These are phyloP conservation scores for Euphorbia celastroides DNA, from an alignment of 441 rosid species.

Conservation along the genomic window DNA sequence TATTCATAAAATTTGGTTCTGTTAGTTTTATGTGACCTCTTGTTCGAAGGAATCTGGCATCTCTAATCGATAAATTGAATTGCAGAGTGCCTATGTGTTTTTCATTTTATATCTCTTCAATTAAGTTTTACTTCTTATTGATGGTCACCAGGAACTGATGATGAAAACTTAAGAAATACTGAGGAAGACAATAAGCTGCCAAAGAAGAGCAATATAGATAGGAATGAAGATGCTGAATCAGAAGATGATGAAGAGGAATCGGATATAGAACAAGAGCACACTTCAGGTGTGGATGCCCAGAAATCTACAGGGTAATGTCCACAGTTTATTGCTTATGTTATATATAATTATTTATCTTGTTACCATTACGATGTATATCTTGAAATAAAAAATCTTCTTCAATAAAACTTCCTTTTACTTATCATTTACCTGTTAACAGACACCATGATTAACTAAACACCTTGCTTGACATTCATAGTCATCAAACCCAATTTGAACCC, in stretches of 20 bases:
- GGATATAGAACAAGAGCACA: slow-evolving; percentile 49
- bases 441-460: no score
- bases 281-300: slow-evolving; percentile 28
- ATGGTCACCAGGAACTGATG: slow-evolving; percentile 31
- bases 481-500: no score
- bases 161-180: slow-evolving; percentile 24
- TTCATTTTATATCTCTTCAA: neutral
- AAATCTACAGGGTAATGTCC: slow-evolving; percentile 34
- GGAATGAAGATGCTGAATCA: slow-evolving; percentile 32
- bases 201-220: slow-evolving; percentile 19
- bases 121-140: slow-evolving; percentile 16
- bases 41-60: neutral
- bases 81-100: neutral
- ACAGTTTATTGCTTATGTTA: neutral
- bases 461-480: no score
- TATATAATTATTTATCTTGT: neutral
- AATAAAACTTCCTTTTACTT: no score
- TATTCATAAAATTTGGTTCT: neutral
- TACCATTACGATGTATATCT: neutral
- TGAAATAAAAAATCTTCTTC: no score
- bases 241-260: slow-evolving; percentile 37
- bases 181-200: slow-evolving; percentile 19
- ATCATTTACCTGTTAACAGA: no score
- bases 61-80: neutral
- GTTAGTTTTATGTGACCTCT: neutral